Evolutionary conservation across 1,139 yeast species (phyloP).

Genomic region (Debaryomycetaceae sp.): DNA sequence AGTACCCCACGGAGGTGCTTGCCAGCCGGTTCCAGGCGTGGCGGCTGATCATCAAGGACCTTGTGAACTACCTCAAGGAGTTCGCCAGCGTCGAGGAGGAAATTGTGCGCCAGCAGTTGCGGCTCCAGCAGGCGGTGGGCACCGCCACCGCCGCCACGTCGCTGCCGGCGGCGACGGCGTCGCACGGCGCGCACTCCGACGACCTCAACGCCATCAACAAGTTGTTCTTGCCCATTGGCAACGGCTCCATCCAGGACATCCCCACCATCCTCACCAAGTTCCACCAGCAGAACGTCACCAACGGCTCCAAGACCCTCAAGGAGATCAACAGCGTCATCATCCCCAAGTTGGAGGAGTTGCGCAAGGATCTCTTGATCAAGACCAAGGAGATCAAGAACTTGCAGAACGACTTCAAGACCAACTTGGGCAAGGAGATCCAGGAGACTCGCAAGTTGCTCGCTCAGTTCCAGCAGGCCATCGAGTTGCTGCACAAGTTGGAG

Average conservation of each 20-base stretch:
- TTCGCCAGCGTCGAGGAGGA: slow-evolving; percentile 86
- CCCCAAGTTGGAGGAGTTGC: slow-evolving; percentile 81
- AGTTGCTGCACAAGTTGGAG: slow-evolving; percentile 32
- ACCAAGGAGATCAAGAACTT: slow-evolving; percentile 82
- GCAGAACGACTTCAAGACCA: slow-evolving; percentile 78
- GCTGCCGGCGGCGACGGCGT: slow-evolving; percentile 8
- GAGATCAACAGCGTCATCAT: slow-evolving; percentile 66
- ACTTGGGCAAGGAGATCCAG: slow-evolving; percentile 61
- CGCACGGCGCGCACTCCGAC: slow-evolving; percentile 3
- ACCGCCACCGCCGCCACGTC: slow-evolving; percentile 12
- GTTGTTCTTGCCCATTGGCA: slow-evolving; percentile 69
- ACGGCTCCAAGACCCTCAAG: slow-evolving; percentile 63
- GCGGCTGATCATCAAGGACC: slow-evolving; percentile 73
- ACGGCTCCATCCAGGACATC: slow-evolving; percentile 77
- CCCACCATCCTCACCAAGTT: slow-evolving; percentile 70
- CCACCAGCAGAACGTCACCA: slow-evolving; percentile 68
- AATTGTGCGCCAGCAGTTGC: slow-evolving; percentile 73
- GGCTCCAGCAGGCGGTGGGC: slow-evolving; percentile 76
- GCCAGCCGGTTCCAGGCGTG: slow-evolving; percentile 83
- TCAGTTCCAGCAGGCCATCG: slow-evolving; percentile 43
- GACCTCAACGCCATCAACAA: slow-evolving; percentile 37
- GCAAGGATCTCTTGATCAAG: slow-evolving; percentile 76
- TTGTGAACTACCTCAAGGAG: slow-evolving; percentile 72
- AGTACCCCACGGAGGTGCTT: slow-evolving; percentile 77
- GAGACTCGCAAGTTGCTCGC: slow-evolving; percentile 55